phyloP scores from a whole-genome alignment of 139 green algal species.

The Chlamydomonas sp. region DNA sequence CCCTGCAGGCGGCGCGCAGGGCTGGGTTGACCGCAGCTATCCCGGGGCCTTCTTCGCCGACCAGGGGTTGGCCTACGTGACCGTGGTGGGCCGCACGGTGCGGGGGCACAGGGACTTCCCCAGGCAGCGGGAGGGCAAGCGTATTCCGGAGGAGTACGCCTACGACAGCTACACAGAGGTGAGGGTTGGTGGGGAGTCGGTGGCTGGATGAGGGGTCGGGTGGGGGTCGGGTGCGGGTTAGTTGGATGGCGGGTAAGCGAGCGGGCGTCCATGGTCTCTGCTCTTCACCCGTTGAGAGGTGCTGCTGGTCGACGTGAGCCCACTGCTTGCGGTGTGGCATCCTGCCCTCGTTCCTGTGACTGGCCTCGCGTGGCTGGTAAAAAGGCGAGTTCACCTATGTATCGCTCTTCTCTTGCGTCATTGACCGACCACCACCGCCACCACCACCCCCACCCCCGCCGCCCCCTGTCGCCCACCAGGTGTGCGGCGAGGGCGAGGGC shows the following conservation, averaged over 20 bases:
- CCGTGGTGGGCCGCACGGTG: conserved; percentile 67
- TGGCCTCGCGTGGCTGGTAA: no score
- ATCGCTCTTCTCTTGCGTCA: no score
- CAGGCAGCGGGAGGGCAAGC: conserved; percentile 10
- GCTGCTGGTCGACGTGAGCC: no score
- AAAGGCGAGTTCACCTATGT: no score
- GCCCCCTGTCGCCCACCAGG: conserved; percentile 22
- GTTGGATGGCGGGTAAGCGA: not conserved
- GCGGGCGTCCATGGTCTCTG: no score
- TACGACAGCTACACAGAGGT: conserved; percentile 59
- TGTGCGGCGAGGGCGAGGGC: conserved; percentile 53
- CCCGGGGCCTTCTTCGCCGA: conserved; percentile 69
- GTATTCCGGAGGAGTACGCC: conserved; percentile 53
- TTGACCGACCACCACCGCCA: not conserved
- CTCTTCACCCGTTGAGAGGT: no score
- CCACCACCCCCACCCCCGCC: not conserved
- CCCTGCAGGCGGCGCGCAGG: conserved; percentile 62
- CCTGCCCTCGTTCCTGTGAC: no score
- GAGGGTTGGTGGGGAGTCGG: not conserved
- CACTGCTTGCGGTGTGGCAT: no score
- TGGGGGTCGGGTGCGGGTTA: not conserved
- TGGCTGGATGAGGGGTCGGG: no score
- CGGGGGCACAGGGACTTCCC: conserved; percentile 39
- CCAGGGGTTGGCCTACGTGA: conserved; percentile 64
- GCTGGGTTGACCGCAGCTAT: conserved; percentile 70